Evolutionary conservation across 116 monocot genomes (phyloP), one percentile per base, ranked within the genome.

Genomic region (Trichopus zeylanicus): DNA sequence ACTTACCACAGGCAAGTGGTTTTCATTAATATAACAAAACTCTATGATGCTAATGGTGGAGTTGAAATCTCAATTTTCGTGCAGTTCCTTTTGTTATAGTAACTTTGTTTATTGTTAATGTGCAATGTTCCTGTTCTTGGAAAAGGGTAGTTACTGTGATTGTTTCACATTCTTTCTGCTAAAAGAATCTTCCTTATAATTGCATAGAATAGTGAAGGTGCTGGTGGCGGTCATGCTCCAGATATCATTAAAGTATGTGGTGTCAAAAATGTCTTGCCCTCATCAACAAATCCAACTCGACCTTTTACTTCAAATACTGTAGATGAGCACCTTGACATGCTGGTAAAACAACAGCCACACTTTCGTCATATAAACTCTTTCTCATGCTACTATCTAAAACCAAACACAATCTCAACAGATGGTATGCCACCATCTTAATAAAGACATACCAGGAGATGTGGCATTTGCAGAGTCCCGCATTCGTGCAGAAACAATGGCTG

Each of bases 261-360:
- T 46, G 84, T 83, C 30, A 95, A 86, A 75, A 95, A 95, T 81
- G 95, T 89, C 13, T 78, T 95, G 54, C 95, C 95, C 20, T 95
- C 95, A 54, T 95, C 95, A 55, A 95, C 95, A 77, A 95, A 89
- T 65, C 86, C 95, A 34, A 95, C 95, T 0, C 73, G 95, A 26
- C 95, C 95, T 76, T 95, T 84, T 74, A 89, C 95, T 52, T 73
- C 12, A 49, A 95, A 95, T 31, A 95, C 95, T 29, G 84, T 95
- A 18, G 95, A 95, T 68, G 95, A 95, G 75, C 95, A 95, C 83
- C 95, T 95, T 57, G 90, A 89, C 68, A 95, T 95, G 95, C 81
- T 95, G 87, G 95, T 95, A 86, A 59, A 60, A 31, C 30, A 56
- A 32, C 2, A 51, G 5, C 11, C 12, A 23, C 10, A 21, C n/a